Percentiles rank a stretch among this genome's conserved stretches.
Conservation (phyloP, 768 basidiomycete species). For the Podaxis mareebaensis region DNA sequence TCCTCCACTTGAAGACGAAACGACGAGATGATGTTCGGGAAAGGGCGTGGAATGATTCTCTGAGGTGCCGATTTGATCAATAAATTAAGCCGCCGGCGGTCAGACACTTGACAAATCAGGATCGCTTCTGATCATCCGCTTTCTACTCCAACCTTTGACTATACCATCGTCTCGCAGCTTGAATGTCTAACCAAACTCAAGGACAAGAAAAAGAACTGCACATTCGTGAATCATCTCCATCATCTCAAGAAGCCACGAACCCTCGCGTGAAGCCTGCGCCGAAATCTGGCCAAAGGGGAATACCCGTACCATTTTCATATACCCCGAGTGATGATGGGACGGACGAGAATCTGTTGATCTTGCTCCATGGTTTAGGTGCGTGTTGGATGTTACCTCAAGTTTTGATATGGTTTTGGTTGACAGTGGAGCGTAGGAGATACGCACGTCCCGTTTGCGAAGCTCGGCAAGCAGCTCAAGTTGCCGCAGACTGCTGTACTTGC, state of each 20-base stretch:
- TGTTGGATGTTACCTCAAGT: neutral
- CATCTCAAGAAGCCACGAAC: conserved; percentile 18
- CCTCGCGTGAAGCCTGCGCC: conserved; percentile 53
- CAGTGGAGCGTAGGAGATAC: conserved; percentile 65
- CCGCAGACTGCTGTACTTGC: conserved; percentile 89
- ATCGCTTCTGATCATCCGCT: neutral
- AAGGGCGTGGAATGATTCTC: no score
- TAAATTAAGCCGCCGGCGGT: no score
- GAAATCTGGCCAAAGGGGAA: conserved; percentile 29
- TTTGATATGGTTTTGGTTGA: neutral
- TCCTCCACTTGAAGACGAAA: no score
- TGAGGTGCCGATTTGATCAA: no score
- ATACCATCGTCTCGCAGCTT: neutral
- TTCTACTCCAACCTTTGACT: neutral
- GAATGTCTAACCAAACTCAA: neutral
- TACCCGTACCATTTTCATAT: conserved; percentile 66
- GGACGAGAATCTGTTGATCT: conserved; percentile 82
- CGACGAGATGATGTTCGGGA: no score
- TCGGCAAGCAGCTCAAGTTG: conserved; percentile 74
- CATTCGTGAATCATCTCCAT: conserved; percentile 29
- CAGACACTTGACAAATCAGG: no score
- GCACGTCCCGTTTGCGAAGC: conserved; percentile 69
- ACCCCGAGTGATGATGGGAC: conserved; percentile 76
- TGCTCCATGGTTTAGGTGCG: conserved; percentile 84
- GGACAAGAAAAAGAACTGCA: conserved; percentile 28